Conservation (phyloP, 2,329 filamentous ascomycete species). For the Clonostachys byssicola region DNA sequence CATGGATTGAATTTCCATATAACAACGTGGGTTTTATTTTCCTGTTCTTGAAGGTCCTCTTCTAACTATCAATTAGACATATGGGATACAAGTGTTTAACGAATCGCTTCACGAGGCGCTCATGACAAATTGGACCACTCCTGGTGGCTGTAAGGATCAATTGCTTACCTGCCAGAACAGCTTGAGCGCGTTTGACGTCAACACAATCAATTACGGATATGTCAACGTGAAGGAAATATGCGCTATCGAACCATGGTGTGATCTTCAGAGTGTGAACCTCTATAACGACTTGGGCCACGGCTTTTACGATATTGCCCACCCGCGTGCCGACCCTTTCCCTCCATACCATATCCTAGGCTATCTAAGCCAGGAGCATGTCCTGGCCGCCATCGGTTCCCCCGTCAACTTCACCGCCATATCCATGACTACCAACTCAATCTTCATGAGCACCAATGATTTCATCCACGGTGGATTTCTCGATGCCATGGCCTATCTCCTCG, state of each 20-base stretch:
- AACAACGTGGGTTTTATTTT: conserved; percentile 44
- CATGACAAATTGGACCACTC: conserved; percentile 19
- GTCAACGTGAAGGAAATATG: conserved; percentile 22
- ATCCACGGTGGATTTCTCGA: conserved; percentile 41
- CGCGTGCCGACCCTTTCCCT: conserved; percentile 56
- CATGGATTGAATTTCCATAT: conserved; percentile 50
- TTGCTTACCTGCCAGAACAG: conserved; percentile 44
- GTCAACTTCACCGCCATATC: conserved; percentile 49
- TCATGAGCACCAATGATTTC: conserved; percentile 58
- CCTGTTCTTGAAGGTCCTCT: background rate
- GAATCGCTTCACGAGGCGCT: conserved; percentile 26
- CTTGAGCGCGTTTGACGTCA: conserved; percentile 47
- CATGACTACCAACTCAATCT: conserved; percentile 40
- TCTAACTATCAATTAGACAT: conserved; percentile 23
- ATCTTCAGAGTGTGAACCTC: conserved; percentile 46
- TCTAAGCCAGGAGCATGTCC: conserved; percentile 52
- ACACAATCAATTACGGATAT: conserved; percentile 30
- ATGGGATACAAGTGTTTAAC: conserved; percentile 54
- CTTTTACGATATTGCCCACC: conserved; percentile 58
- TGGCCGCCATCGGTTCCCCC: conserved; percentile 56
- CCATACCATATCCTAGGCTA: conserved; percentile 57
- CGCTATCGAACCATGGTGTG: conserved; percentile 46
- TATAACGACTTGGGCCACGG: conserved; percentile 51
- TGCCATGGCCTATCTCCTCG: conserved; percentile 55
- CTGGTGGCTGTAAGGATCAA: conserved; percentile 46